Percentiles rank a stretch among this genome's conserved stretches.
phyloP scores from a whole-genome alignment of 768 basidiomycete species.

The Russula brevipes region DNA sequence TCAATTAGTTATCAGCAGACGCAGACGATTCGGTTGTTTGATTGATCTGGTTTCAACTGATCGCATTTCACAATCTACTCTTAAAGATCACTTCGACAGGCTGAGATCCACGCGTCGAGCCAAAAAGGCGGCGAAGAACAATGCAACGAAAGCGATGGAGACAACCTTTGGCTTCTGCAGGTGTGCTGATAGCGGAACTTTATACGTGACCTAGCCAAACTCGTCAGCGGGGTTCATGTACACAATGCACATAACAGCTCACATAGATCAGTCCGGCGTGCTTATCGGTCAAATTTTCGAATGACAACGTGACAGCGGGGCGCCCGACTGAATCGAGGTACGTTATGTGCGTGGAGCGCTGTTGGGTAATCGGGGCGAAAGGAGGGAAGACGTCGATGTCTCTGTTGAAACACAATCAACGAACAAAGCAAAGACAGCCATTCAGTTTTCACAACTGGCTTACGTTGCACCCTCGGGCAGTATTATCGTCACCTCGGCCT shows the following conservation, averaged over 20 bases:
- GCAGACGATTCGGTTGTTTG: background rate
- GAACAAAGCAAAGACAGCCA: background rate
- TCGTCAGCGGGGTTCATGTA: slow-evolving; percentile 1
- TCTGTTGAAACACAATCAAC: slow-evolving; percentile 39
- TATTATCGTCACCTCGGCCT: slow-evolving; percentile 73
- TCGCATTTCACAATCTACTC: slow-evolving; percentile 30
- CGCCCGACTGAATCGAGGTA: slow-evolving; percentile 93
- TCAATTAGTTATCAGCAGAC: slow-evolving; percentile 25
- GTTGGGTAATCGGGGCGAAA: slow-evolving; percentile 64
- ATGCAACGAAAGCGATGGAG: slow-evolving; percentile 56
- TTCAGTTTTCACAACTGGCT: slow-evolving; percentile 34
- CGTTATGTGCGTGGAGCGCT: slow-evolving; percentile 64
- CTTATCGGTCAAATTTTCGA: slow-evolving; percentile 68
- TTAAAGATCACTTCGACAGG: slow-evolving; percentile 30
- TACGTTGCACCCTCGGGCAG: slow-evolving; percentile 95
- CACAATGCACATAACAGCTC: slow-evolving; percentile 32
- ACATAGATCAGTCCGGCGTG: slow-evolving; percentile 83
- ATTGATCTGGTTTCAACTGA: slow-evolving; percentile 23
- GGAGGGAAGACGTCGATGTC: slow-evolving; percentile 73
- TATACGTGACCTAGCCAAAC: slow-evolving; percentile 74
- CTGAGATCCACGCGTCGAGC: slow-evolving; percentile 50
- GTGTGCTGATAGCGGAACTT: slow-evolving; percentile 72
- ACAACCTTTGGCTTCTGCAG: slow-evolving; percentile 83
- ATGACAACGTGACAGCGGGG: slow-evolving; percentile 68
- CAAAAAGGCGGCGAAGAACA: slow-evolving; percentile 51